These are phyloP conservation scores for Globisporangium lucens DNA, from an alignment of 352 stramenopile species.

Conservation along the genomic window DNA sequence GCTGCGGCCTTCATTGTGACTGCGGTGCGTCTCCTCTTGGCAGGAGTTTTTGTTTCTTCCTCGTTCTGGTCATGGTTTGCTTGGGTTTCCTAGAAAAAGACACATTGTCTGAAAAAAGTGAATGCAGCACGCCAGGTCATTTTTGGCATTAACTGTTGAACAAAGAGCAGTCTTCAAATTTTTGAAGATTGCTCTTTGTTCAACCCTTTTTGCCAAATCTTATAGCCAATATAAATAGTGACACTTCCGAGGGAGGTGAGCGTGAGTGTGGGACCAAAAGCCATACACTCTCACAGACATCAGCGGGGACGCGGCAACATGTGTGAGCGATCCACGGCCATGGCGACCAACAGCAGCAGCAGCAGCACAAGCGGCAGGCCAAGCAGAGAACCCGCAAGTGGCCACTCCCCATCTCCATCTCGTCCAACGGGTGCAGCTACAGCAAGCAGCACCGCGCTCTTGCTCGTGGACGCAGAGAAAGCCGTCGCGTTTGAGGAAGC, in stretches of 20 bases:
- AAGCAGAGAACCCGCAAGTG: neutral
- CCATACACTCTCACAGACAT: neutral
- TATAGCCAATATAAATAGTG: too few species aligned
- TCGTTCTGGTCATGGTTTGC: too few species aligned
- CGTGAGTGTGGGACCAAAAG: neutral
- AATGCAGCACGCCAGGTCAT: too few species aligned
- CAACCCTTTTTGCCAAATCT: too few species aligned
- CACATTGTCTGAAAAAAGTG: too few species aligned
- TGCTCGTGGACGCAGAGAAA: neutral
- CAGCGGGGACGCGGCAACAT: neutral
- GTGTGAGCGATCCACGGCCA: neutral
- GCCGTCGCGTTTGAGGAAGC: conserved; percentile 21
- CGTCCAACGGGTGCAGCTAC: neutral
- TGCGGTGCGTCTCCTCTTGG: too few species aligned
- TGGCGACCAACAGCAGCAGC: neutral
- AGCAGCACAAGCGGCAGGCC: neutral
- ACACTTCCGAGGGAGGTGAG: neutral
- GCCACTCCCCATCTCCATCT: neutral
- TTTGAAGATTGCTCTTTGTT: too few species aligned
- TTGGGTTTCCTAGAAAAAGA: too few species aligned
- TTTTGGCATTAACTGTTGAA: too few species aligned
- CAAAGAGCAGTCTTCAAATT: too few species aligned
- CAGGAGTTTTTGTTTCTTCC: too few species aligned
- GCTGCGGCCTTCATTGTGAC: too few species aligned
- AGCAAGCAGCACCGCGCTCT: neutral